Percentiles rank a stretch among this genome's conserved stretches.
These are phyloP conservation scores for Penicillium thymicola DNA, from an alignment of 2,329 filamentous ascomycete species.

Conservation along the genomic window DNA sequence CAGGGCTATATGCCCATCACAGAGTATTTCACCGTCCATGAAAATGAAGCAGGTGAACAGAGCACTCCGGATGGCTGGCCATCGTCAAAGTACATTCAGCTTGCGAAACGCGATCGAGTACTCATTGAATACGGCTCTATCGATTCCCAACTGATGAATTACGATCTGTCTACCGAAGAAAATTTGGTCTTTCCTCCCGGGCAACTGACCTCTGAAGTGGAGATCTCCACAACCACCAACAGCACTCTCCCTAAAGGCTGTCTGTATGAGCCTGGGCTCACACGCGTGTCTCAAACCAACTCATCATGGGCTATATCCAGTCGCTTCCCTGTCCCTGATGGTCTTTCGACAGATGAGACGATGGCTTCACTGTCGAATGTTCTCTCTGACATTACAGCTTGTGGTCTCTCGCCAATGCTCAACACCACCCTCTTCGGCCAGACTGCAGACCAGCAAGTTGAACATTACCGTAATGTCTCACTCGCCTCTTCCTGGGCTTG, in stretches of 20 bases:
- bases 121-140: slow-evolving; percentile 55
- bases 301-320: slow-evolving; percentile 52
- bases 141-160: slow-evolving; percentile 55
- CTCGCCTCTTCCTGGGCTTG: slow-evolving; percentile 59
- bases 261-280: slow-evolving; percentile 47
- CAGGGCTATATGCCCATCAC: slow-evolving; percentile 45
- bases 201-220: slow-evolving; percentile 42
- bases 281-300: slow-evolving; percentile 45
- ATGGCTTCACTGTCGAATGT: slow-evolving; percentile 34
- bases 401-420: slow-evolving; percentile 60
- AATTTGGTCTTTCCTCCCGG: slow-evolving; percentile 50
- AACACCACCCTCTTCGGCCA: slow-evolving; percentile 53
- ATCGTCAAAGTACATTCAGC: slow-evolving; percentile 56
- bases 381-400: slow-evolving; percentile 47
- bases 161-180: slow-evolving; percentile 54
- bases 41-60: slow-evolving; percentile 33
- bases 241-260: slow-evolving; percentile 53
- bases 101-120: slow-evolving; percentile 53
- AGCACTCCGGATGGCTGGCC: slow-evolving; percentile 63
- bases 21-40: slow-evolving; percentile 52
- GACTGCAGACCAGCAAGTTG: slow-evolving; percentile 49
- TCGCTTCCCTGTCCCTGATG: slow-evolving; percentile 27
- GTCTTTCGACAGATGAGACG: slow-evolving; percentile 25
- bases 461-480: slow-evolving; percentile 50
- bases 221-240: slow-evolving; percentile 34